These are phyloP conservation scores for Sclerotinia nivalis DNA, from an alignment of 2,329 filamentous ascomycete species.

Conservation along the genomic window DNA sequence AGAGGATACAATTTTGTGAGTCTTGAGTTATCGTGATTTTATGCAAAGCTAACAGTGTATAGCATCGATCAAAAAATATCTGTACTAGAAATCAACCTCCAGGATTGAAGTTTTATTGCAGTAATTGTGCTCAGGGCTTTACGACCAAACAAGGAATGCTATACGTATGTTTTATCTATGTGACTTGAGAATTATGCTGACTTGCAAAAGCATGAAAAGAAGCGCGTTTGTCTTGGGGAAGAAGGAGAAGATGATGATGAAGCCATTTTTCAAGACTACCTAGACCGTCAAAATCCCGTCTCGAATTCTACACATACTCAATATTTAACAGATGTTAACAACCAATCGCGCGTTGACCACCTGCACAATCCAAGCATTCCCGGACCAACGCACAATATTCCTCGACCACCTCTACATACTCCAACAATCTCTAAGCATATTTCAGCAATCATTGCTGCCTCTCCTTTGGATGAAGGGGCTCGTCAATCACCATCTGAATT, in stretches of 20 bases:
- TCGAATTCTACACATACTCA: background rate
- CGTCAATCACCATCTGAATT: constrained; percentile 34
- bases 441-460: constrained; percentile 5
- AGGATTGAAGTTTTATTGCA: constrained; percentile 17
- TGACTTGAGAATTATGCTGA: background rate
- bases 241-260: constrained; percentile 11
- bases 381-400: constrained; percentile 5
- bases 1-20: constrained; percentile 24
- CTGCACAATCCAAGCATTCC: no score
- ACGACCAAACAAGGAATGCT: constrained; percentile 30
- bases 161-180: constrained; percentile 29
- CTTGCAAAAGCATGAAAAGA: constrained; percentile 22
- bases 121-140: constrained; percentile 27
- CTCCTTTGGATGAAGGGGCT: constrained; percentile 19
- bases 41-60: background rate
- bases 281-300: constrained; percentile 4
- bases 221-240: constrained; percentile 21
- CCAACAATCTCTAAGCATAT: constrained; percentile 21
- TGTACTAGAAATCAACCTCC: constrained; percentile 22
- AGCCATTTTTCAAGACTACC: constrained; percentile 1
- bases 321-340: background rate
- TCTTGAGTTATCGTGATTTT: background rate
- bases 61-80: constrained; percentile 27
- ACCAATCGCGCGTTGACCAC: background rate
- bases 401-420: constrained; percentile 27